Evolutionary conservation across 148 eudicot genomes (phyloP).

Genomic region (Chenopodium formosanum): DNA sequence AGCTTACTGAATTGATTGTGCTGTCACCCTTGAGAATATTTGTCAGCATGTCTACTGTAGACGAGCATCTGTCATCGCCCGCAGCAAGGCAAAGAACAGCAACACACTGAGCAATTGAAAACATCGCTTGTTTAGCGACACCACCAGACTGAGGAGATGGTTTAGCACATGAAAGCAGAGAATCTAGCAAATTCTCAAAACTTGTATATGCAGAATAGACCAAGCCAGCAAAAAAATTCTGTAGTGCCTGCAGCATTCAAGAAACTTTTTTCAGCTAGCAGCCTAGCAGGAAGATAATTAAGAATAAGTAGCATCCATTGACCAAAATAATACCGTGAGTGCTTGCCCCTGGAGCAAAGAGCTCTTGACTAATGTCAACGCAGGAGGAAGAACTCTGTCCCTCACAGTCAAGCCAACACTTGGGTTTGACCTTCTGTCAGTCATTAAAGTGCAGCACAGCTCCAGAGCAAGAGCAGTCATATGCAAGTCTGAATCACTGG

Average conservation of each 20-base stretch:
- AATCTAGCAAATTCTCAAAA: conserved; percentile 79
- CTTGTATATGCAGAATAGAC: conserved; percentile 90
- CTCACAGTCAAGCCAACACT: conserved; percentile 76
- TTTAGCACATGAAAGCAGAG: conserved; percentile 88
- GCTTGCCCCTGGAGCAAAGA: conserved; percentile 98
- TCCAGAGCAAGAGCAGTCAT: conserved; percentile 96
- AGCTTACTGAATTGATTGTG: conserved; percentile 65
- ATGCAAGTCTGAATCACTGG: conserved; percentile 95
- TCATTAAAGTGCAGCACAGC: conserved; percentile 92
- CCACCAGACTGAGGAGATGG: conserved; percentile 83
- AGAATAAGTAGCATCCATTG: background rate
- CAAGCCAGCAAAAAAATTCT: conserved; percentile 76
- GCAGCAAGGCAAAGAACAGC: conserved; percentile 99
- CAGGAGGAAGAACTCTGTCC: conserved; percentile 98
- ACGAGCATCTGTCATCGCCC: conserved; percentile 73
- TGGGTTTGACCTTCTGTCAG: conserved; percentile 73
- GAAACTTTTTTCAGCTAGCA: conserved; percentile 3
- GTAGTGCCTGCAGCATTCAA: conserved; percentile 67
- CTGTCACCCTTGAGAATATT: conserved; percentile 73
- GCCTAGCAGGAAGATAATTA: background rate
- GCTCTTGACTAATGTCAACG: conserved; percentile 73
- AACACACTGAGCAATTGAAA: conserved; percentile 95
- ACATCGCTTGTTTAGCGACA: conserved; percentile 92
- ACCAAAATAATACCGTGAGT: conserved; percentile 55
- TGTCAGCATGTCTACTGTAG: conserved; percentile 84